These are phyloP conservation scores for Annulohypoxylon nitens DNA, from an alignment of 495 filamentous ascomycete genomes.

Conservation along the genomic window DNA sequence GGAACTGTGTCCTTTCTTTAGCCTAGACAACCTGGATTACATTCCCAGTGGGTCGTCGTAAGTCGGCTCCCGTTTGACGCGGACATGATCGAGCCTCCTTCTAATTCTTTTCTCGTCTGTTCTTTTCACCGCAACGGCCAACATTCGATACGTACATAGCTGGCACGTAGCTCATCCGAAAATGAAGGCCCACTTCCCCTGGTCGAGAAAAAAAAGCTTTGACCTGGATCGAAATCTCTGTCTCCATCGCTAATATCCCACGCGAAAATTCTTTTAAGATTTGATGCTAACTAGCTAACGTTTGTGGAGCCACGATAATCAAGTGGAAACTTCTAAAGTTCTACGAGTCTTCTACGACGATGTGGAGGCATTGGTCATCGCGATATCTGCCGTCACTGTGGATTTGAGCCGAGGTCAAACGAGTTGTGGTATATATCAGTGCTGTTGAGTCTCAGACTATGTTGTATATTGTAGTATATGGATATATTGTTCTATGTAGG, in stretches of 20 bases:
- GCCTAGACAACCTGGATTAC: constrained; percentile 21
- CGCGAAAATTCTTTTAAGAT: constrained; percentile 38
- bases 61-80: constrained; percentile 25
- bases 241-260: constrained; percentile 44
- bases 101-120: constrained; percentile 19
- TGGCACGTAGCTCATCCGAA: constrained; percentile 24
- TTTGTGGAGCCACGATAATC: constrained; percentile 45
- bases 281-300: constrained; percentile 19
- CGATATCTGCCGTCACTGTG: constrained; percentile 1
- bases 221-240: constrained; percentile 40
- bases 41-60: constrained; percentile 26
- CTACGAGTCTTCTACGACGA: constrained; percentile 42
- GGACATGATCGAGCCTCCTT: constrained; percentile 26
- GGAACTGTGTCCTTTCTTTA: constrained; percentile 33
- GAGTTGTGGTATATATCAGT: constrained; percentile 9
- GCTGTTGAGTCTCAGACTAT: constrained; percentile 1
- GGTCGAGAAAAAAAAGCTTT: constrained; percentile 36
- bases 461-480: neutral
- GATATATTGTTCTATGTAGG: constrained; percentile 1
- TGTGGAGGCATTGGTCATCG: constrained; percentile 41
- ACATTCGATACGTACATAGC: constrained; percentile 38
- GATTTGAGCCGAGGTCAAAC: constrained; percentile 16
- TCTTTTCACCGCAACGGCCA: constrained; percentile 39
- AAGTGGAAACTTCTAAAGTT: constrained; percentile 42
- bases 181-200: constrained; percentile 42